Percentiles rank a stretch among this genome's conserved stretches.
phyloP scores from a whole-genome alignment of 257 asterid species.

The Lycium ferocissimum region DNA sequence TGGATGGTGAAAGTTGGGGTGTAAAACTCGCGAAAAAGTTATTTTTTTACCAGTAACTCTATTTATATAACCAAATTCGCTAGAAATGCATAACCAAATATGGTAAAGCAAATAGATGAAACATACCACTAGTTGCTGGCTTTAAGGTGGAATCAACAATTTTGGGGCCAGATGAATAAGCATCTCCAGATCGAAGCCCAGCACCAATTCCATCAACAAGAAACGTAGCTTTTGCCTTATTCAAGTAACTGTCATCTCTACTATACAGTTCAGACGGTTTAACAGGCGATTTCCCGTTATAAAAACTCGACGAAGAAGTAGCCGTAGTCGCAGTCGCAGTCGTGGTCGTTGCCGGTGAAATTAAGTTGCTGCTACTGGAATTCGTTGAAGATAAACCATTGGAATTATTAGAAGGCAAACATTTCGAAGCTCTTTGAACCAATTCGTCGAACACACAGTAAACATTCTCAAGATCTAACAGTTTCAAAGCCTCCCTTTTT shows the following conservation, averaged over 20 bases:
- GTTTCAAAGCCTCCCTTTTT: constrained; percentile 66
- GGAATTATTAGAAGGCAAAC: constrained; percentile 53
- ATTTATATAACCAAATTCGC: not conserved
- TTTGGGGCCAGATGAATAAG: constrained; percentile 44
- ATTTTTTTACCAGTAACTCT: too few species aligned
- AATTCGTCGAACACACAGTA: constrained; percentile 75
- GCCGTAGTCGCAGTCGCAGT: constrained; percentile 25
- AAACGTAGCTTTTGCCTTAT: constrained; percentile 57
- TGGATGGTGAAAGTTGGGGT: too few species aligned
- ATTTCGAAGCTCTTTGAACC: constrained; percentile 83
- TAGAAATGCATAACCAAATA: not conserved
- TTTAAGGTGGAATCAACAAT: constrained; percentile 75
- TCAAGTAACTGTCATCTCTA: constrained; percentile 73
- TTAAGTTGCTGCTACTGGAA: constrained; percentile 46
- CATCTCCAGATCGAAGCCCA: constrained; percentile 47
- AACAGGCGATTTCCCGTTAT: constrained; percentile 48
- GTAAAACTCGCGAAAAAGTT: too few species aligned
- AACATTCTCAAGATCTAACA: constrained; percentile 75
- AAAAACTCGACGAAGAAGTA: constrained; percentile 47
- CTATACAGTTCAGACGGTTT: constrained; percentile 53
- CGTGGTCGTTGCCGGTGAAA: constrained; percentile 43
- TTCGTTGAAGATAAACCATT: constrained; percentile 36
- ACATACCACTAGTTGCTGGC: constrained; percentile 61
- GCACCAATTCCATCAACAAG: constrained; percentile 52
- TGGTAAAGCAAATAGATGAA: not conserved